A percentile compares a stretch with the other conserved stretches of the same genome.
Conservation (phyloP, 225 moss, liverwort and hornwort species). For the Asterella californica region DNA sequence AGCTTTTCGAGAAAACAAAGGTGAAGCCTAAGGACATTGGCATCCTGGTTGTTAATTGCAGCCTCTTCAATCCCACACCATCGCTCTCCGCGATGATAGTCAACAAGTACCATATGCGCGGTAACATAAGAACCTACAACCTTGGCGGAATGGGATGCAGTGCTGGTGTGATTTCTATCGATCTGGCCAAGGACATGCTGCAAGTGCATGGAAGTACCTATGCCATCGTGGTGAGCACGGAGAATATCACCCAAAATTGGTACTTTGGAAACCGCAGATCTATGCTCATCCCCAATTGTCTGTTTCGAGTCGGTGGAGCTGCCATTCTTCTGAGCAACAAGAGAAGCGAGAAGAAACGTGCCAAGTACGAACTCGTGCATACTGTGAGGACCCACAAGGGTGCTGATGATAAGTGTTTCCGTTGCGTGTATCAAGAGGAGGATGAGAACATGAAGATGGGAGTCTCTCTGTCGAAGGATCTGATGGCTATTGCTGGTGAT, state of each 20-base stretch:
- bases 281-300: conserved; percentile 28
- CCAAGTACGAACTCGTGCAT: conserved; percentile 26
- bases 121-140: conserved; percentile 23
- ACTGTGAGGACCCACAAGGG: conserved; percentile 32
- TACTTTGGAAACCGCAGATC: conserved; percentile 25
- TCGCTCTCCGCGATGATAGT: conserved; percentile 34
- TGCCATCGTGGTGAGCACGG: conserved; percentile 29
- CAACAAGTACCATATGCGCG: conserved; percentile 27
- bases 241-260: conserved; percentile 31
- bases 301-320: conserved; percentile 28
- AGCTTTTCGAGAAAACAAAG: conserved; percentile 29
- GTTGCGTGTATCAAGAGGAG: conserved; percentile 25
- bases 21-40: conserved; percentile 29
- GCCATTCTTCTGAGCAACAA: conserved; percentile 27
- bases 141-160: conserved; percentile 33
- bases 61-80: conserved; percentile 44
- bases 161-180: conserved; percentile 28
- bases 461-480: conserved; percentile 26
- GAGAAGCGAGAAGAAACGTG: conserved; percentile 19
- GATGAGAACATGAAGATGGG: conserved; percentile 21
- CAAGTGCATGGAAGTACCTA: conserved; percentile 27
- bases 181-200: conserved; percentile 27
- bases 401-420: conserved; percentile 25
- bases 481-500: conserved; percentile 30
- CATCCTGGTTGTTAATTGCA: conserved; percentile 27